Base-by-base conservation (phyloP, 805 yeast genomes). In the Nakazawaea laoshanensis region DNA sequence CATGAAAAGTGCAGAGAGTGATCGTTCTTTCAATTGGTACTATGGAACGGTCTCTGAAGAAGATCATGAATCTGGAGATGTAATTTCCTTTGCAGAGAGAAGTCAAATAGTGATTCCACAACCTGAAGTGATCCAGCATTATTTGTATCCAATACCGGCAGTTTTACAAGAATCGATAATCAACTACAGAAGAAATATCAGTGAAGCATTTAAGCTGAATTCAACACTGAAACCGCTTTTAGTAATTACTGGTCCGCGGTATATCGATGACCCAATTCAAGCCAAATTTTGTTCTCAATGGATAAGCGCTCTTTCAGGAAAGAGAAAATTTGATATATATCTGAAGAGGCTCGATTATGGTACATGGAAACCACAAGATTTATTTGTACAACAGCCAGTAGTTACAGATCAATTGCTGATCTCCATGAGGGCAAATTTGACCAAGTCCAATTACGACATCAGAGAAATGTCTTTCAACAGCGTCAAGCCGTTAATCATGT, bases 61-160 rank as follows among this genome's bases (percentile, higher is more conserved):
- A 16, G 35, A 34, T 7, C 30, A n/a, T n/a, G n/a, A n/a, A n/a
- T n/a, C n/a, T n/a, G n/a, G 24, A 16, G 37, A 17, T 33, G 60
- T 35, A 36, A 38, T 13, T 43, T 36, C 40, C 31, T 47, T 48
- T 42, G 20, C 14, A 38, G 63, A 53, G 33, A 46, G 48, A 27
- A 64, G 64, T 7, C 54, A 55, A 16, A 49, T 53, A 24, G 53
- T 62, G 1, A 52, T 63, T 15, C 59, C 65, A 3, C 65, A 59
- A 39, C 70, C 72, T 1, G 68, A 63, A 37, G 59, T 64, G 7
- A 48, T 63, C 6, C 70, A 65, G 36, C 54, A 55, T 30, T 52
- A 52, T 29, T 38, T 65, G 19, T 57, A 49, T 30, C 70, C 70
- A 3, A 47, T 54, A 4, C 42, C 57, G 19, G 51, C 49, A 8